Conservation (phyloP, 768 basidiomycete species). For the Suillus discolor region DNA sequence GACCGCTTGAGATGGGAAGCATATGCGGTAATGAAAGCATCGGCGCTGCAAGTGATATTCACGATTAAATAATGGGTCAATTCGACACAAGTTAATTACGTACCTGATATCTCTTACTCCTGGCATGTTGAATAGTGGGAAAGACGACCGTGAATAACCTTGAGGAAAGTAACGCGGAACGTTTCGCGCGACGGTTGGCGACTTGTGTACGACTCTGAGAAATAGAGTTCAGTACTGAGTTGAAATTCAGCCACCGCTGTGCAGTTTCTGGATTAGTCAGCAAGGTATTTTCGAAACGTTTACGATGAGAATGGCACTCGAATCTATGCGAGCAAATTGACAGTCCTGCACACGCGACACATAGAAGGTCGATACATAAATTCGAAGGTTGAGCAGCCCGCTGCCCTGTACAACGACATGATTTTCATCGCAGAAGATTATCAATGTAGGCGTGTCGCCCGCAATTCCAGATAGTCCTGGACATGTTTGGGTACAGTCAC, state of each 20-base stretch:
- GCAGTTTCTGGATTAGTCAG: slow-evolving; percentile 47
- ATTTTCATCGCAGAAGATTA: not conserved
- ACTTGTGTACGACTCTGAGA: slow-evolving; percentile 40
- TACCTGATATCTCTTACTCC: slow-evolving; percentile 84
- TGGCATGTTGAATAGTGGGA: slow-evolving; percentile 57
- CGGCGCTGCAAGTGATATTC: slow-evolving; percentile 60
- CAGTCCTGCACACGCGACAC: no score
- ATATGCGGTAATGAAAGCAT: slow-evolving; percentile 92
- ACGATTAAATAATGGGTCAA: slow-evolving; percentile 21
- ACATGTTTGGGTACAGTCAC: not conserved
- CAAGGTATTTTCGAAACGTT: slow-evolving; percentile 5
- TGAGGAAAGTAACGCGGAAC: slow-evolving; percentile 46
- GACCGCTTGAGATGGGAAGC: slow-evolving; percentile 96
- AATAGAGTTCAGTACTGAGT: slow-evolving; percentile 38
- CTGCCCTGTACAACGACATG: not conserved
- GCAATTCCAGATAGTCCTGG: not conserved
- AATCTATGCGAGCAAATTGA: not conserved
- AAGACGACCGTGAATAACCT: slow-evolving; percentile 50
- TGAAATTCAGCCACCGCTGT: slow-evolving; percentile 40
- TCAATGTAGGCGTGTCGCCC: not conserved
- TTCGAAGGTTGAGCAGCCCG: not conserved
- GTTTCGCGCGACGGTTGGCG: slow-evolving; percentile 53
- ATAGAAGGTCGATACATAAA: not conserved
- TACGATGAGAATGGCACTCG: not conserved
- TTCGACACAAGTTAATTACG: slow-evolving; percentile 19